Evolutionary conservation across 768 basidiomycete genomes (phyloP).

Genomic region (Boletellus ananas): DNA sequence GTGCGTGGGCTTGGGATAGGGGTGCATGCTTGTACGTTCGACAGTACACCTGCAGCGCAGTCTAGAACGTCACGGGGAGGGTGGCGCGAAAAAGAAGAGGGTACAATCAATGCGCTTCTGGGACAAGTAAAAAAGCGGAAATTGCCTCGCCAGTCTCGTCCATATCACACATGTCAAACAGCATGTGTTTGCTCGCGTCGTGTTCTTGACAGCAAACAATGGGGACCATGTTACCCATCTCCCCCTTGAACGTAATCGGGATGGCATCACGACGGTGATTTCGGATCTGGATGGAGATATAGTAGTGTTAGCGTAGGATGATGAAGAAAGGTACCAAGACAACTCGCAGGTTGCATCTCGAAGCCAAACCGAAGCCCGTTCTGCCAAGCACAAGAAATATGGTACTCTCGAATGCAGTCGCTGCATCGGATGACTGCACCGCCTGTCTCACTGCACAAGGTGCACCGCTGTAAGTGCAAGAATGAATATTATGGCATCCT

Average conservation of each 20-base stretch:
- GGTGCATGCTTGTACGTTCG: slow-evolving; percentile 79
- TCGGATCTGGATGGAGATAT: slow-evolving; percentile 54
- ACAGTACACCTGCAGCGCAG: slow-evolving; percentile 85
- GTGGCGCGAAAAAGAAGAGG: not conserved
- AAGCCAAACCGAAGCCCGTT: slow-evolving; percentile 85
- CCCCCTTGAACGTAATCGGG: slow-evolving; percentile 71
- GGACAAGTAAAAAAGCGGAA: not conserved
- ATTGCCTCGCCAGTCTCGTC: slow-evolving; percentile 78
- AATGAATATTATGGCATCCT: not conserved
- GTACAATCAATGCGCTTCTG: slow-evolving; percentile 8
- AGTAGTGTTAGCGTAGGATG: not conserved
- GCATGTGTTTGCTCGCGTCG: slow-evolving; percentile 55
- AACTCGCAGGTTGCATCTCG: slow-evolving; percentile 77
- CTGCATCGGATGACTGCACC: slow-evolving; percentile 84
- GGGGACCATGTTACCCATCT: slow-evolving; percentile 74
- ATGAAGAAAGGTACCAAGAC: not conserved
- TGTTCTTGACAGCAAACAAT: slow-evolving; percentile 79
- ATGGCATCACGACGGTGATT: slow-evolving; percentile 66
- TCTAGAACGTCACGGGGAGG: slow-evolving; percentile 41
- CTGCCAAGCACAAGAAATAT: slow-evolving; percentile 88
- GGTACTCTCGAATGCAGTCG: slow-evolving; percentile 79
- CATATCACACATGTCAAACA: slow-evolving; percentile 82
- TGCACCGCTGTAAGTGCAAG: slow-evolving; percentile 55
- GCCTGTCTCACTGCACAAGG: slow-evolving; percentile 62
- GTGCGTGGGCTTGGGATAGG: slow-evolving; percentile 69